These are phyloP conservation scores for Agaricus sinodeliciosus DNA, from an alignment of 768 basidiomycete species.

Conservation along the genomic window DNA sequence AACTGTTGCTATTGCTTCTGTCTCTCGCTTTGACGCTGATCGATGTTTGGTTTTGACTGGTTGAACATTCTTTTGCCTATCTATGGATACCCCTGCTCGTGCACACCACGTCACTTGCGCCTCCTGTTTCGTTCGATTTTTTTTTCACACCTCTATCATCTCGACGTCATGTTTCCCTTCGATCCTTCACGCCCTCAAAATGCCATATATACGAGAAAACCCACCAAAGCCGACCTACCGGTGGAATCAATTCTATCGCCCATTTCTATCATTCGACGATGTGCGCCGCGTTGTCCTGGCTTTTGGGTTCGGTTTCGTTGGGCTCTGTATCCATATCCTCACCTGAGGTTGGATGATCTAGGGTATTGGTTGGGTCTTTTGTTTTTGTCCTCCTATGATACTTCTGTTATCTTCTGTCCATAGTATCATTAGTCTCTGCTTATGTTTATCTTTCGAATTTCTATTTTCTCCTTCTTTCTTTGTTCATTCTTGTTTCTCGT, in stretches of 20 bases:
- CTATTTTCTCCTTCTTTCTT: constrained; percentile 19
- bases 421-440: constrained; percentile 22
- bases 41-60: constrained; percentile 13
- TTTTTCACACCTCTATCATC: constrained; percentile 5
- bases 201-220: constrained; percentile 23
- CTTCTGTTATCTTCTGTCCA: constrained; percentile 28
- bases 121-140: constrained; percentile 4
- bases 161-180: constrained; percentile 15
- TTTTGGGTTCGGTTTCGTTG: not conserved
- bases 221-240: constrained; percentile 16
- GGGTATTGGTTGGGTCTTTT: constrained; percentile 56
- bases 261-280: too few relatives aligned
- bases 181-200: constrained; percentile 17
- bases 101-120: constrained; percentile 16
- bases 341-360: constrained; percentile 31
- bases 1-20: constrained; percentile 8
- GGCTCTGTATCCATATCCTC: constrained; percentile 4
- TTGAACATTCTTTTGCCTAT: constrained; percentile 1
- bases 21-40: constrained; percentile 8
- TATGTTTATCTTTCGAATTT: constrained; percentile 11
- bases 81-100: constrained; percentile 26
- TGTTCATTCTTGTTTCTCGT: constrained; percentile 11
- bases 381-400: constrained; percentile 29
- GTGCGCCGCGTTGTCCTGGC: too few relatives aligned
- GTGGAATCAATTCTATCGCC: too few relatives aligned